Base-by-base conservation (phyloP, 2,329 filamentous ascomycete genomes). In the Pezicula radicicola region DNA sequence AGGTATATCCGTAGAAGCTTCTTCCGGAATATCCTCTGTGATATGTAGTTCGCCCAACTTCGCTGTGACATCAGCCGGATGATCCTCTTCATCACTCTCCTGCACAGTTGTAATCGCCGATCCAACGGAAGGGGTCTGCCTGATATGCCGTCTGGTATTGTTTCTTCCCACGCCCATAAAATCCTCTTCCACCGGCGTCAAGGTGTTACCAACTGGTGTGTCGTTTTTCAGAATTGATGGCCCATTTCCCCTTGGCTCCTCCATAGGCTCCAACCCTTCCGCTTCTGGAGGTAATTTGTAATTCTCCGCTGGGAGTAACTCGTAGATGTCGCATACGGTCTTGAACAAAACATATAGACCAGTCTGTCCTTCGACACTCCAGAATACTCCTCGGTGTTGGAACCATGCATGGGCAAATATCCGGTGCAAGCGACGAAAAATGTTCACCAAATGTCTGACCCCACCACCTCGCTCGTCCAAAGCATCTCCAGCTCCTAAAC, bases 401-500 rank as follows among this genome's bases (percentile, higher is more conserved):
- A 97, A 99, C 94, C 94, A 99, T 7, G 94, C 94, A 68, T 99
- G 94, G 44, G 94, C 94, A 67, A 97, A 99, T 71, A 99, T 97
- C 54, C 94, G 84, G 70, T 99, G 96, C 46, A 97, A 82, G 13
- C 94, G 83, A 51, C 94, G 83, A 71, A 99, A 97, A 51, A 99
- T 93, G 68, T 97, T 97, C 61, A 93, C 88, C 53, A 99, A 77
- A 68, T 95, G 93, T 70, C 91, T 90, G 54, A 88, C 77, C 51
- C 89, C 89, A 41, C 79, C 71, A 55, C 76, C 78, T 67, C 79
- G 81, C 63, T 83, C 83, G 65, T 84, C 79, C 37, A 74, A 75
- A 66, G 81, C 62, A 63, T 64, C 62, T 48, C 63, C 68, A 48
- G 63, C 60, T 12, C 62, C 66, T 44, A 71, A 55, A 53, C 67